phyloP scores from a whole-genome alignment of 2,329 filamentous ascomycete species.

The Arthrobotrys pseudoclavata region DNA sequence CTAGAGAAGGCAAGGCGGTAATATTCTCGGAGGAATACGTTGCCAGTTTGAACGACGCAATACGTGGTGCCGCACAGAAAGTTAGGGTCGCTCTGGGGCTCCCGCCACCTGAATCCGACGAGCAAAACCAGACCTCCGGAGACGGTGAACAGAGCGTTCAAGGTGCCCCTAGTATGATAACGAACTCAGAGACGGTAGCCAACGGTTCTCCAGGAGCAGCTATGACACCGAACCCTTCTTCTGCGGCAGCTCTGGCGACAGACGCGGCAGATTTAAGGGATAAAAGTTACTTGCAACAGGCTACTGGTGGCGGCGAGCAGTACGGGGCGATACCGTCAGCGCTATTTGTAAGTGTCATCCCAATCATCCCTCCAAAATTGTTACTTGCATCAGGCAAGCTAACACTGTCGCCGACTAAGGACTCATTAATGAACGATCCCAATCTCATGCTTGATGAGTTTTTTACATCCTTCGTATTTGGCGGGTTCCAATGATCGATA shows the following conservation, averaged over 20 bases:
- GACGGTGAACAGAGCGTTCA: constrained; percentile 22
- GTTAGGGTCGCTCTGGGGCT: constrained; percentile 36
- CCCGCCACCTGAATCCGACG: constrained; percentile 23
- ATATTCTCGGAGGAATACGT: constrained; percentile 48
- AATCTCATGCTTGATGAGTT: constrained; percentile 60
- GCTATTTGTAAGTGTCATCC: constrained; percentile 40
- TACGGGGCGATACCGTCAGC: constrained; percentile 39
- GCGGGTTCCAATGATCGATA: constrained; percentile 39
- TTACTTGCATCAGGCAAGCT: neutral
- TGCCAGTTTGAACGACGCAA: constrained; percentile 37
- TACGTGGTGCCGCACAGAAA: constrained; percentile 32
- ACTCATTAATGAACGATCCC: constrained; percentile 55
- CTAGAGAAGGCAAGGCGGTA: constrained; percentile 27
- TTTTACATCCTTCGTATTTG: constrained; percentile 58
- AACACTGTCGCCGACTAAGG: constrained; percentile 17
- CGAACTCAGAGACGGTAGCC: constrained; percentile 27
- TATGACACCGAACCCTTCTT: constrained; percentile 32
- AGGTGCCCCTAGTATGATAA: constrained; percentile 21
- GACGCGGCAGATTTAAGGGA: neutral
- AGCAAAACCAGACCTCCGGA: neutral
- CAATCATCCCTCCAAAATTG: neutral
- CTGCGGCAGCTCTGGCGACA: neutral
- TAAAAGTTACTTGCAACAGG: constrained; percentile 5
- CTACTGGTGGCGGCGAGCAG: neutral
- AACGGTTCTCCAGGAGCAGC: constrained; percentile 25